A percentile compares a stretch with the other conserved stretches of the same genome.
phyloP scores from a whole-genome alignment of 371 early-diverging fungal genomes.

The Mortierella sp. region DNA sequence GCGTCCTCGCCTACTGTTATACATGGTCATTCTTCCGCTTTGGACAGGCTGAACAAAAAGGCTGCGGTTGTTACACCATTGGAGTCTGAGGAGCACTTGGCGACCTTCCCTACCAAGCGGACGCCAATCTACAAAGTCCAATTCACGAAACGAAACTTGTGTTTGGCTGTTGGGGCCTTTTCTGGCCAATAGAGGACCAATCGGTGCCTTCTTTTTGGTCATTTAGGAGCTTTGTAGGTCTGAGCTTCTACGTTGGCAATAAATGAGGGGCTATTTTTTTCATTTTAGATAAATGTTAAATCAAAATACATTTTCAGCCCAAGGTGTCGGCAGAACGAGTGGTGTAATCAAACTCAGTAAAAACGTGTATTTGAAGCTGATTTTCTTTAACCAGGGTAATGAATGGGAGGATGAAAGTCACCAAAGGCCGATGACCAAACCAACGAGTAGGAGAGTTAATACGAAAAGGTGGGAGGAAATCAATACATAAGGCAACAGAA shows the following conservation, averaged over 20 bases:
- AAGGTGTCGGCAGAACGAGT: no score
- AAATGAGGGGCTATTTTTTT: not conserved
- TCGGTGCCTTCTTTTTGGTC: not conserved
- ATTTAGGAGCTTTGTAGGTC: no score
- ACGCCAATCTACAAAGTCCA: slow-evolving; percentile 92
- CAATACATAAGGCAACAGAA: no score
- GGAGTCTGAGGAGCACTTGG: slow-evolving; percentile 72
- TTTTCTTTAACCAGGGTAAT: no score
- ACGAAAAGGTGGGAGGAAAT: no score
- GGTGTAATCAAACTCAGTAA: no score
- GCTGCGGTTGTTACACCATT: slow-evolving; percentile 10
- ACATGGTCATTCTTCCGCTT: slow-evolving; percentile 20
- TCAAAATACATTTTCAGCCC: not conserved
- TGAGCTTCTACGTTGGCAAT: not conserved
- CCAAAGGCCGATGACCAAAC: no score
- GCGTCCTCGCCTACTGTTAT: slow-evolving; percentile 18
- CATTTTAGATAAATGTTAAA: not conserved
- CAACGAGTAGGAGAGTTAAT: no score
- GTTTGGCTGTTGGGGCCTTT: slow-evolving; percentile 79
- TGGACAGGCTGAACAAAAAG: slow-evolving; percentile 43
- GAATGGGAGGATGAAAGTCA: no score
- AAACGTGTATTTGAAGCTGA: no score
- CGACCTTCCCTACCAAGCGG: slow-evolving; percentile 91
- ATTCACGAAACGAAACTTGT: slow-evolving; percentile 94
- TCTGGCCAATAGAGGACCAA: slow-evolving; percentile 16